Evolutionary conservation across 2,329 filamentous ascomycete species (phyloP).

Genomic region (Diaporthe vexans): DNA sequence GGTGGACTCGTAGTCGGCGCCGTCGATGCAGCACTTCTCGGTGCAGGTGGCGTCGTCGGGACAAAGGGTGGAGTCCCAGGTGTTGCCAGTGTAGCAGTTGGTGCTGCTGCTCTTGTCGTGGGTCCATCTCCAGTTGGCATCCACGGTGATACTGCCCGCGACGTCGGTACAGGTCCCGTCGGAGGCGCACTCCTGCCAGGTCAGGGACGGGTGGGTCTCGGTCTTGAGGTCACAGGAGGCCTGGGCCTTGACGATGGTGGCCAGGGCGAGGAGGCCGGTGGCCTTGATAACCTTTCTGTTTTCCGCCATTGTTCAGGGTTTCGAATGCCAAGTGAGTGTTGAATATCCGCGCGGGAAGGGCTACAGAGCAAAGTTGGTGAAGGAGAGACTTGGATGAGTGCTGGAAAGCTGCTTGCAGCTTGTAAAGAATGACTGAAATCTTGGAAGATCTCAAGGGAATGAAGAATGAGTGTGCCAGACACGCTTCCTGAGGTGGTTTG

Average conservation of each 20-base stretch:
- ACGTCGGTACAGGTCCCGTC: not conserved
- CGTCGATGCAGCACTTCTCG: constrained; percentile 68
- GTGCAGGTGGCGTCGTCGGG: constrained; percentile 64
- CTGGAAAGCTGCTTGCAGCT: constrained; percentile 11
- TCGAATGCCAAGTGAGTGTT: not conserved
- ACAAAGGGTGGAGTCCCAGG: constrained; percentile 63
- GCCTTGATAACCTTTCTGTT: constrained; percentile 15
- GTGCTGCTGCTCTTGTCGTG: constrained; percentile 60
- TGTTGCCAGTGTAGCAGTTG: constrained; percentile 65
- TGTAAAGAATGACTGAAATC: not conserved
- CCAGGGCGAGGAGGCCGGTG: not conserved
- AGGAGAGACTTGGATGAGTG: not conserved
- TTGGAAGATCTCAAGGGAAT: not conserved
- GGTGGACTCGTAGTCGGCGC: constrained; percentile 64
- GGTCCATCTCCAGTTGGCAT: constrained; percentile 72
- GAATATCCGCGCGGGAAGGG: not conserved
- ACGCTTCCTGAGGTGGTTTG: not conserved
- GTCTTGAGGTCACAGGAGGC: not conserved
- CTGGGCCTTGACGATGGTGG: constrained; percentile 6
- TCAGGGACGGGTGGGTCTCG: constrained; percentile 19
- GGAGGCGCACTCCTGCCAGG: constrained; percentile 8
- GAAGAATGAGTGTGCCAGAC: constrained; percentile 11
- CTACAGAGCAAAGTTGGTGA: not conserved
- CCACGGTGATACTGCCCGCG: constrained; percentile 47
- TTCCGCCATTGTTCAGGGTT: not conserved